A percentile compares a stretch with the other conserved stretches of the same genome.
Conservation (phyloP, 129 eudicot genomes). For the Artemisia annua region DNA sequence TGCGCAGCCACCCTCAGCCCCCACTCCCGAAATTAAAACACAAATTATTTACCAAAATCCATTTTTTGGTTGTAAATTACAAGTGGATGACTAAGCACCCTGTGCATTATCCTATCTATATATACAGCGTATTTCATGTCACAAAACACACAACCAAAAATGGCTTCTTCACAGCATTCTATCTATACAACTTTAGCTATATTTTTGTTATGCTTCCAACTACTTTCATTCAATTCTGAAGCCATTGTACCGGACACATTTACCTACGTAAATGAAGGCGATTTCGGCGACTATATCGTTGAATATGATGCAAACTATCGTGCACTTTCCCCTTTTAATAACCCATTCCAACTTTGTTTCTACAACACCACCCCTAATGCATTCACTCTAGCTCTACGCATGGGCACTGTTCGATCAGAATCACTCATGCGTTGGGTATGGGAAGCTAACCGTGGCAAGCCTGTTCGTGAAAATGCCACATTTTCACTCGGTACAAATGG, state of each 20-base stretch:
- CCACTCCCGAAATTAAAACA: no score
- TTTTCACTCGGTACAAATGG: constrained; percentile 43
- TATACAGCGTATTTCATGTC: background rate
- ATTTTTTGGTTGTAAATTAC: constrained; percentile 6
- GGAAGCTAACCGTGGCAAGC: constrained; percentile 57
- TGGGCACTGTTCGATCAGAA: constrained; percentile 39
- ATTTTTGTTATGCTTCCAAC: constrained; percentile 14
- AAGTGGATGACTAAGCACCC: background rate
- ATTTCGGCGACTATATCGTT: constrained; percentile 41
- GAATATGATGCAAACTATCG: constrained; percentile 46
- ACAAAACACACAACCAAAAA: constrained; percentile 17
- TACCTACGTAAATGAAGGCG: constrained; percentile 39
- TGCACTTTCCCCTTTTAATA: constrained; percentile 14
- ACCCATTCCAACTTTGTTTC: no score
- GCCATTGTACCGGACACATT: constrained; percentile 46
- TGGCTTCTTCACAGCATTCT: constrained; percentile 13
- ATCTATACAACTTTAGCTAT: background rate
- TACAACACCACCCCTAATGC: no score
- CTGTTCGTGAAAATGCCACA: constrained; percentile 52
- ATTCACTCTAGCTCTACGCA: constrained; percentile 40
- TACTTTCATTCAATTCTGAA: constrained; percentile 23
- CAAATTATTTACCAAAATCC: no score
- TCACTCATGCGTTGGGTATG: constrained; percentile 53
- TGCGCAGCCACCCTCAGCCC: background rate
- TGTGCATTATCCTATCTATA: constrained; percentile 17